Percentiles rank a stretch among this genome's conserved stretches.
These are phyloP conservation scores for Adansonia gregorii DNA, from an alignment of 441 rosid species.

Conservation along the genomic window DNA sequence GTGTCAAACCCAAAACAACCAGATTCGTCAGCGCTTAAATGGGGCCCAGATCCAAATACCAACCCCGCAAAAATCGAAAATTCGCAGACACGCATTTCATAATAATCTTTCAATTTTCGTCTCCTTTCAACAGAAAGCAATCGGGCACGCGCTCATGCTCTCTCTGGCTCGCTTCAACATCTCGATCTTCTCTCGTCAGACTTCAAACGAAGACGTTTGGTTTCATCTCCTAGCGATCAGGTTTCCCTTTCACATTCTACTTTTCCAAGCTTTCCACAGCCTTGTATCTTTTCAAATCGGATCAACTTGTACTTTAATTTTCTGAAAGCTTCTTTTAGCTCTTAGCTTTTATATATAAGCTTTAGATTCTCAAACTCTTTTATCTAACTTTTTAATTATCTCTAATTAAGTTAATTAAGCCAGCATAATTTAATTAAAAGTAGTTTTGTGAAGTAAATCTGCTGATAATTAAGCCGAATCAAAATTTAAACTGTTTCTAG, in stretches of 20 bases:
- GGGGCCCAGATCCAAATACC: constrained; percentile 1
- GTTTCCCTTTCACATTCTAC: constrained; percentile 6
- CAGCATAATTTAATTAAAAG: constrained; percentile 6
- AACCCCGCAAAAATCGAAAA: neutral
- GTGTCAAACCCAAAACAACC: neutral
- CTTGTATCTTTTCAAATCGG: neutral
- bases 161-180: neutral
- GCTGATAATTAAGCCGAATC: neutral
- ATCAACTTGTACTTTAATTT: constrained; percentile 2
- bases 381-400: neutral
- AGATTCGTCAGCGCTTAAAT: neutral
- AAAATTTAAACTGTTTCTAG: neutral
- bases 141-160: neutral
- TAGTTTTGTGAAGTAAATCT: constrained; percentile 13
- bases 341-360: neutral
- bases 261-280: neutral
- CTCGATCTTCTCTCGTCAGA: constrained; percentile 9
- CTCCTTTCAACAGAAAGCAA: neutral
- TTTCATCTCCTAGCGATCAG: constrained; percentile 24
- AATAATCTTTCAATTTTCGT: constrained; percentile 10
- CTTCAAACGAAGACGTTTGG: neutral
- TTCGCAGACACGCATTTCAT: neutral
- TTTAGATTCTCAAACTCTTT: neutral
- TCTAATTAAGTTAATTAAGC: constrained; percentile 16
- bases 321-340: neutral